Conservation (phyloP, 805 yeast genomes). For the Sugiyamaella mastotermitis region DNA sequence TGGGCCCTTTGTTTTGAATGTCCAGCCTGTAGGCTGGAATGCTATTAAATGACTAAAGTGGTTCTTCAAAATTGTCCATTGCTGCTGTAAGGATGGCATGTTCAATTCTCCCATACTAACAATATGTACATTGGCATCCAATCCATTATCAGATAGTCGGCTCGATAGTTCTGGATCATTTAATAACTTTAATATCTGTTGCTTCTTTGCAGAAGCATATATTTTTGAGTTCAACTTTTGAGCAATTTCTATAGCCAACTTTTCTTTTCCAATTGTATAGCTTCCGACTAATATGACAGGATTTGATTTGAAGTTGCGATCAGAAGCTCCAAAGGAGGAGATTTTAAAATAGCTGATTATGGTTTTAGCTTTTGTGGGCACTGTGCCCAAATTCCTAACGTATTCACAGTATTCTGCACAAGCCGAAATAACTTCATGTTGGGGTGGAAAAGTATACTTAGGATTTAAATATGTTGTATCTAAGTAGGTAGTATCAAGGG, state of each 20-base stretch:
- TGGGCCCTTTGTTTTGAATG: slow-evolving; percentile 34
- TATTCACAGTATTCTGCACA: slow-evolving; percentile 49
- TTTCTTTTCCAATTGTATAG: slow-evolving; percentile 89
- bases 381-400: slow-evolving; percentile 31
- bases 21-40: slow-evolving; percentile 89
- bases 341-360: slow-evolving; percentile 17
- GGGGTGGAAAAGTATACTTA: slow-evolving; percentile 69
- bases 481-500: slow-evolving; percentile 60
- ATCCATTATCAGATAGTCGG: slow-evolving; percentile 41
- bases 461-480: slow-evolving; percentile 90
- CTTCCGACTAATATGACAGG: slow-evolving; percentile 72
- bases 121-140: slow-evolving; percentile 57
- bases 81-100: slow-evolving; percentile 37
- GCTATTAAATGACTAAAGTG: slow-evolving; percentile 62
- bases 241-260: slow-evolving; percentile 54
- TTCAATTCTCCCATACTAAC: slow-evolving; percentile 57
- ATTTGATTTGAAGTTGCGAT: no score
- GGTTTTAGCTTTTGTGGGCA: slow-evolving; percentile 8
- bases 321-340: slow-evolving; percentile 10
- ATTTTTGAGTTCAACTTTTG: slow-evolving; percentile 29
- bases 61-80: slow-evolving; percentile 42
- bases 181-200: slow-evolving; percentile 40
- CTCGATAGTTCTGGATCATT: slow-evolving; percentile 37
- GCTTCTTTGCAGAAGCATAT: slow-evolving; percentile 42
- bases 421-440: slow-evolving; percentile 55